Conservation (phyloP, 1,284 basidiomycete genomes). For the Apiotrichum veenhuisii region DNA sequence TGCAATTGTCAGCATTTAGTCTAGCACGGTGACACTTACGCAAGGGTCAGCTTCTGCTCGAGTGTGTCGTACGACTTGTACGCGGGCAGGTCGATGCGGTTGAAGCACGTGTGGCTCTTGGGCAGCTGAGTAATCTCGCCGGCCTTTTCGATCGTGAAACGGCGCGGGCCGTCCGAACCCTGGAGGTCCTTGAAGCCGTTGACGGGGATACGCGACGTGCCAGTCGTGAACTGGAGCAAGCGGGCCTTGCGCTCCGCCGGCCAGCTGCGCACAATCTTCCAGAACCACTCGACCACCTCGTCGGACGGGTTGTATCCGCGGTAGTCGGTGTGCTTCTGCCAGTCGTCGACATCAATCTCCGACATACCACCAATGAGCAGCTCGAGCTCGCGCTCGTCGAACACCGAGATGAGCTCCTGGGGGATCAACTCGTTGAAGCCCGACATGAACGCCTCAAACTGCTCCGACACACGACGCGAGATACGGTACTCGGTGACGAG, state of each 20-base stretch:
- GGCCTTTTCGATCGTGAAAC: conserved; percentile 94
- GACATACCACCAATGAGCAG: conserved; percentile 97
- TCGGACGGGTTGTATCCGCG: conserved; percentile 59
- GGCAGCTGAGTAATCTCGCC: conserved; percentile 88
- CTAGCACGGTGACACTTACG: conserved; percentile 42
- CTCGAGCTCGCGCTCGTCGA: conserved; percentile 96
- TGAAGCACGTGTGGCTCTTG: conserved; percentile 84
- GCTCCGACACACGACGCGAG: conserved; percentile 84
- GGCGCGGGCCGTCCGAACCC: conserved; percentile 89
- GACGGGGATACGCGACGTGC: conserved; percentile 94
- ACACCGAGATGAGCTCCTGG: conserved; percentile 90
- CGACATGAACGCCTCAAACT: conserved; percentile 93
- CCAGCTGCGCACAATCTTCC: conserved; percentile 96
- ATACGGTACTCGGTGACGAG: conserved; percentile 92
- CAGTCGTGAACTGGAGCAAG: conserved; percentile 92
- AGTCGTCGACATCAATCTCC: conserved; percentile 79
- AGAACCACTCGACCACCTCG: conserved; percentile 99
- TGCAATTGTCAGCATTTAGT: neutral
- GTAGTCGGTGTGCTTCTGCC: conserved; percentile 62
- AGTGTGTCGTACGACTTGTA: conserved; percentile 86
- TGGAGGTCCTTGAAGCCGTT: conserved; percentile 99
- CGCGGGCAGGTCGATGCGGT: conserved; percentile 79
- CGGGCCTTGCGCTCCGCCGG: conserved; percentile 93
- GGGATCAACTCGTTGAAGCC: conserved; percentile 95
- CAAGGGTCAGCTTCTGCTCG: conserved; percentile 82